Base-by-base conservation (phyloP, 495 filamentous ascomycete genomes). In the Lasiosphaeria miniovina region DNA sequence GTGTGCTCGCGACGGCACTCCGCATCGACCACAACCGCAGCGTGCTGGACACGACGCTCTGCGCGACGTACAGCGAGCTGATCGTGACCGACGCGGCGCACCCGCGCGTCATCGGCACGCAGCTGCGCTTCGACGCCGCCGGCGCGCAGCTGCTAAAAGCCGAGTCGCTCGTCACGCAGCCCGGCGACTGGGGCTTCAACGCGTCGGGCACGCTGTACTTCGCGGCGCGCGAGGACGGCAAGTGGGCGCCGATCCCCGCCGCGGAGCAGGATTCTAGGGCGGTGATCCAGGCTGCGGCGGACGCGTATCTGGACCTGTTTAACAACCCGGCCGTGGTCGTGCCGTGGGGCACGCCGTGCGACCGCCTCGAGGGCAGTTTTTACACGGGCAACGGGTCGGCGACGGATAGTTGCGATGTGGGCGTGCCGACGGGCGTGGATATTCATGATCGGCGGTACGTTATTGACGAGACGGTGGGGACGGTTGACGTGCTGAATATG, bases 51-150 rank as follows among this genome's bases (percentile, higher is more conserved):
- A 76, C 74, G 36, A 74, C 69, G 3, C 70, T 72, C 33, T 83
- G 80, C 72, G 78, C 78, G 11, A 80, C 78, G 53, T 83, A 76
- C 74, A 80, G 74, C 45, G 81, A 83, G 60, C 65, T 81, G 54
- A 71, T 82, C 50, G 68, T 74, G 17, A 70, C 75, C 58, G 49
- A 67, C 49, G 43, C 43, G 12, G 38, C 65, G 12, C 68, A 73
- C 52, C 81, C 78, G 4, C 78, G 81, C 62, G 80, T 83, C 33
- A 69, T 82, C 54, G 77, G 76, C 48, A 76, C 73, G 7, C 80
- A 82, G 60, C 63, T 81, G 52, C 74, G 74, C 52, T 71, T 76
- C 62, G 60, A 52, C 43, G 63, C 64, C 36, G 5, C 54, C 9
- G 41, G 15, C 6, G 61, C 49, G 17, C 63, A 54, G 24, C 56